phyloP scores from a whole-genome alignment of 495 filamentous ascomycete species.

The Xylaria venustula region DNA sequence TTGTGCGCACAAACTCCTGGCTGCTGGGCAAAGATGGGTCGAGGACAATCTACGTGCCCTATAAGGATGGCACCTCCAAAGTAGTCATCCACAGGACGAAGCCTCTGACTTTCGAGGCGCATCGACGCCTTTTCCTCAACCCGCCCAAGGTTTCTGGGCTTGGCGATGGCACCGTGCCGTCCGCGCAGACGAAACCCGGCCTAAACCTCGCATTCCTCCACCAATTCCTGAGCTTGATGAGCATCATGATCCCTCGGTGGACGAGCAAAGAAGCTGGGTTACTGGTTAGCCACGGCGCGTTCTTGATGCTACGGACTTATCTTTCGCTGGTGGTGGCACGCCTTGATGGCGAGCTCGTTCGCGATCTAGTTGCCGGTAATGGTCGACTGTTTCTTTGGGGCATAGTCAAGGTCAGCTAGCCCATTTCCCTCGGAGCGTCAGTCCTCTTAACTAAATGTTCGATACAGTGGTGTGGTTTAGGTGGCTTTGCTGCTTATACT shows the following conservation, averaged over 20 bases:
- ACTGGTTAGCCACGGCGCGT: slow-evolving; percentile 80
- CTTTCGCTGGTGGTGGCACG: slow-evolving; percentile 89
- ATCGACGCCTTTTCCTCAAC: slow-evolving; percentile 88
- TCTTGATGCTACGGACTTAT: slow-evolving; percentile 88
- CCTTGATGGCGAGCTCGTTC: slow-evolving; percentile 92
- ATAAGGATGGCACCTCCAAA: slow-evolving; percentile 81
- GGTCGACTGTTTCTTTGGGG: slow-evolving; percentile 86
- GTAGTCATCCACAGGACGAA: slow-evolving; percentile 94
- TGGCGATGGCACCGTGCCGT: slow-evolving; percentile 77
- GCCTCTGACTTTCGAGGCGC: slow-evolving; percentile 90
- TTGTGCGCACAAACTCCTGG: slow-evolving; percentile 89
- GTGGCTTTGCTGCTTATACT: slow-evolving; percentile 79
- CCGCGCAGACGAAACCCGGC: slow-evolving; percentile 86
- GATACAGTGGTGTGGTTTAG: slow-evolving; percentile 53
- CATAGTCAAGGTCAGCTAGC: slow-evolving; percentile 62
- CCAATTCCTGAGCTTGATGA: slow-evolving; percentile 91
- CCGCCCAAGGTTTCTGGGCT: slow-evolving; percentile 76
- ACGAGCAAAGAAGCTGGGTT: slow-evolving; percentile 91
- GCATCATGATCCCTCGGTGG: slow-evolving; percentile 96
- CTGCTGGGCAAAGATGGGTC: slow-evolving; percentile 91
- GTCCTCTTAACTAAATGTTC: slow-evolving; percentile 9
- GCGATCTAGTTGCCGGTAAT: slow-evolving; percentile 93
- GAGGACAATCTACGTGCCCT: slow-evolving; percentile 90
- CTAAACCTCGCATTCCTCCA: slow-evolving; percentile 97
- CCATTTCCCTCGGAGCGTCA: not conserved